These are phyloP conservation scores for Saccharomycopsis lassenensis DNA, from an alignment of 805 yeast genomes.

Conservation along the genomic window DNA sequence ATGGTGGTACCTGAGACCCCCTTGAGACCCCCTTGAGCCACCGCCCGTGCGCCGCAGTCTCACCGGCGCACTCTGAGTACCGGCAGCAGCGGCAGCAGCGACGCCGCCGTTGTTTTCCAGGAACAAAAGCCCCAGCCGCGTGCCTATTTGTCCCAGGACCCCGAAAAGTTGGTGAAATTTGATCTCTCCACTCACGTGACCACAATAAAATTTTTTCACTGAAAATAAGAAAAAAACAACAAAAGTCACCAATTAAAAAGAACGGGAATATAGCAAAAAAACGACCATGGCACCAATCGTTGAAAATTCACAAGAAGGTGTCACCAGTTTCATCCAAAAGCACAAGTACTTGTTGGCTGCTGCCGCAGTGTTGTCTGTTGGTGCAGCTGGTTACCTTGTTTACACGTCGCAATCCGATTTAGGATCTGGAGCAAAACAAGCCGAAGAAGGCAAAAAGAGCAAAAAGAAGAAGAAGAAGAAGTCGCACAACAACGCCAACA, in stretches of 20 bases:
- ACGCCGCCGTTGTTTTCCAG: too few relatives aligned
- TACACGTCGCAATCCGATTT: constrained; percentile 20
- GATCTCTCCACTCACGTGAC: too few relatives aligned
- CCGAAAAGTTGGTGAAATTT: too few relatives aligned
- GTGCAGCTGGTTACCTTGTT: constrained; percentile 45
- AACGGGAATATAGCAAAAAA: background rate
- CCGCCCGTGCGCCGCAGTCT: too few relatives aligned
- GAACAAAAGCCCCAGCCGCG: too few relatives aligned
- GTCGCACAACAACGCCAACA: constrained; percentile 19
- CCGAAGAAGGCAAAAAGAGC: constrained; percentile 25
- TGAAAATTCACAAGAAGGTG: constrained; percentile 6
- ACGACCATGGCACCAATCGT: constrained; percentile 19
- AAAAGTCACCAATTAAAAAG: background rate
- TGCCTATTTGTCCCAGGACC: too few relatives aligned
- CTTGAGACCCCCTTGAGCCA: too few relatives aligned
- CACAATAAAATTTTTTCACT: too few relatives aligned
- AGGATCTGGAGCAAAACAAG: constrained; percentile 20
- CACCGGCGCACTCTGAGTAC: too few relatives aligned
- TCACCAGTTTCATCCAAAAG: constrained; percentile 30
- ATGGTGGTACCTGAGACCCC: too few relatives aligned
- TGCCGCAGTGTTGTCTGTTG: constrained; percentile 53
- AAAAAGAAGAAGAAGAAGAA: constrained; percentile 36
- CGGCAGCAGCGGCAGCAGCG: too few relatives aligned
- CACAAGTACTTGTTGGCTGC: constrained; percentile 56
- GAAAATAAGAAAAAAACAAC: background rate